These are phyloP conservation scores for Moricandia arvensis DNA, from an alignment of 345 rosid species.

Conservation along the genomic window DNA sequence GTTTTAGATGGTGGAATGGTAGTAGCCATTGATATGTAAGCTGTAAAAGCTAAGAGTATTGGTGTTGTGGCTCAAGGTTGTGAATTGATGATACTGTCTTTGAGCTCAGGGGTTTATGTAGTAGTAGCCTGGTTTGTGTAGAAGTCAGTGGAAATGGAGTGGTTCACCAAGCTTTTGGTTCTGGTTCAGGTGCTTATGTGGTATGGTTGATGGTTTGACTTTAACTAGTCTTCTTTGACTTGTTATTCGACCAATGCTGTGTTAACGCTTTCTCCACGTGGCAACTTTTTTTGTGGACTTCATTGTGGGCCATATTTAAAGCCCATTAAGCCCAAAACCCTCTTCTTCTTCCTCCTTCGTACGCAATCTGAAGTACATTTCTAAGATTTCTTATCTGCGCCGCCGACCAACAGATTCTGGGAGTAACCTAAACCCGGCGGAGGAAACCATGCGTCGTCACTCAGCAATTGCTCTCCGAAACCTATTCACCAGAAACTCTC, in stretches of 20 bases:
- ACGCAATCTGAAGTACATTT: not conserved
- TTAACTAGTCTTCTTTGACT: not conserved
- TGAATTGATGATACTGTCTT: not conserved
- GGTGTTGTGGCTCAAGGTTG: not conserved
- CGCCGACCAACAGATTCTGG: slow-evolving; percentile 23
- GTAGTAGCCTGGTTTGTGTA: not conserved
- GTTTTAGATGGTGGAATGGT: slow-evolving; percentile 16
- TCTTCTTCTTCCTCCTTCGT: not conserved
- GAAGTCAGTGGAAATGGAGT: slow-evolving; percentile 36
- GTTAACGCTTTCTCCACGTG: not conserved
- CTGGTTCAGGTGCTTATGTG: slow-evolving; percentile 27
- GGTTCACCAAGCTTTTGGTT: slow-evolving; percentile 26
- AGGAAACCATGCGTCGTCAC: slow-evolving; percentile 38
- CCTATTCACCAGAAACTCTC: slow-evolving; percentile 30
- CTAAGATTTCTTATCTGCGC: not conserved
- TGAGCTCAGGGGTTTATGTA: slow-evolving; percentile 16
- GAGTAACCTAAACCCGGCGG: slow-evolving; percentile 18
- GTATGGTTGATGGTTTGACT: slow-evolving; percentile 43
- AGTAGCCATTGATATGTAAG: slow-evolving; percentile 44
- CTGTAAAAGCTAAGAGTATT: not conserved
- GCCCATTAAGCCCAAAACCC: slow-evolving; percentile 8
- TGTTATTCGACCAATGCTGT: not conserved
- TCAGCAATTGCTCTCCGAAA: slow-evolving; percentile 43
- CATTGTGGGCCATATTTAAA: not conserved
- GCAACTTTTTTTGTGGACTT: not conserved